These are phyloP conservation scores for Gossypium trilobum DNA, from an alignment of 441 rosid genomes.

Conservation along the genomic window DNA sequence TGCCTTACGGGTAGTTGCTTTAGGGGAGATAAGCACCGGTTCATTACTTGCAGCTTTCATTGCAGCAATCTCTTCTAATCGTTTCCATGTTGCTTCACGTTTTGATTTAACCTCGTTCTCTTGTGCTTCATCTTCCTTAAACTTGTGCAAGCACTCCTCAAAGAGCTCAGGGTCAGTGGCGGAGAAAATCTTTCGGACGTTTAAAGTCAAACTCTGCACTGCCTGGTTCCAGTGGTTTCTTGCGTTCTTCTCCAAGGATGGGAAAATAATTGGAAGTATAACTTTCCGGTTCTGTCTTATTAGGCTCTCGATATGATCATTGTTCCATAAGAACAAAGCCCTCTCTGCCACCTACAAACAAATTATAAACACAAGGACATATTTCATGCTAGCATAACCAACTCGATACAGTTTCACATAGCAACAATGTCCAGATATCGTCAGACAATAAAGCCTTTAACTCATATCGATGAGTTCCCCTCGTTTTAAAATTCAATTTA, in stretches of 20 bases:
- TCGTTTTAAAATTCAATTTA: background rate
- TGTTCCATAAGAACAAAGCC: constrained; percentile 86
- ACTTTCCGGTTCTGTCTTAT: constrained; percentile 66
- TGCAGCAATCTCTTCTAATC: constrained; percentile 68
- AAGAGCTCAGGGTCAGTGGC: constrained; percentile 64
- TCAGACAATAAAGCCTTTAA: background rate
- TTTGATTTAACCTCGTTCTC: constrained; percentile 44
- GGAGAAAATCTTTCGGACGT: constrained; percentile 69
- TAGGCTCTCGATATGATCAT: constrained; percentile 74
- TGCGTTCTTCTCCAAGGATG: constrained; percentile 67
- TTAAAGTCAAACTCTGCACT: constrained; percentile 75
- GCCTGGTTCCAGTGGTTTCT: constrained; percentile 80
- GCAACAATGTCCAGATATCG: background rate
- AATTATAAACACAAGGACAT: background rate
- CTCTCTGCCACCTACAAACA: constrained; percentile 71
- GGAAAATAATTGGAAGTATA: constrained; percentile 69
- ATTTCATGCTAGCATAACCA: background rate
- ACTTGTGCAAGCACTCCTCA: constrained; percentile 65
- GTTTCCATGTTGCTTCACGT: constrained; percentile 65
- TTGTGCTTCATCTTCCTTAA: constrained; percentile 46
- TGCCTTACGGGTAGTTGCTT: constrained; percentile 16
- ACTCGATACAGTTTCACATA: background rate
- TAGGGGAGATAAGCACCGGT: constrained; percentile 41
- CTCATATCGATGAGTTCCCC: background rate
- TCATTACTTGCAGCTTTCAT: constrained; percentile 45